phyloP scores from a whole-genome alignment of 768 basidiomycete species.

The Leccinum truebloodii region DNA sequence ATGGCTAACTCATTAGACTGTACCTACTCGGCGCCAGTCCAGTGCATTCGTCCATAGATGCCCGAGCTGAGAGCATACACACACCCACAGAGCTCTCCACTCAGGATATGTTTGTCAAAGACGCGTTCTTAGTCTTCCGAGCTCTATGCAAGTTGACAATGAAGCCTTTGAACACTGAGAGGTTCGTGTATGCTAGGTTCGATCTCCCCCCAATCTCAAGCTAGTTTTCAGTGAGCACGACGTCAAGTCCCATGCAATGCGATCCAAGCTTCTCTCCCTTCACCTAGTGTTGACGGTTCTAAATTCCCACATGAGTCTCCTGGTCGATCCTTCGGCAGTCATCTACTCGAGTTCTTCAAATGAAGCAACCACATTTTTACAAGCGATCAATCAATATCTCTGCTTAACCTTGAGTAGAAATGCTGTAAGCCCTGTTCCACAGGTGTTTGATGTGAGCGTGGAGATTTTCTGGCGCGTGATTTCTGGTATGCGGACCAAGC shows the following conservation, averaged over 20 bases:
- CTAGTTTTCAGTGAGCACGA: constrained; percentile 77
- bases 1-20: constrained; percentile 8
- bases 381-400: constrained; percentile 95
- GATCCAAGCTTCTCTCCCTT: constrained; percentile 91
- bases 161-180: constrained; percentile 94
- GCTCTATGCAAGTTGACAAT: constrained; percentile 97
- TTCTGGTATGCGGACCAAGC: constrained; percentile 90
- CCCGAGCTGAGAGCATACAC: constrained; percentile 21
- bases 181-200: constrained; percentile 47
- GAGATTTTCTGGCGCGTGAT: constrained; percentile 98
- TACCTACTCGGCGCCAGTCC: constrained; percentile 27
- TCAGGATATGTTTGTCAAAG: constrained; percentile 94
- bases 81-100: constrained; percentile 53
- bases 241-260: constrained; percentile 94
- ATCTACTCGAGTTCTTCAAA: constrained; percentile 89
- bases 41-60: constrained; percentile 22
- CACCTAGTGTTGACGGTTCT: constrained; percentile 92
- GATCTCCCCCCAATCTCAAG: constrained; percentile 15
- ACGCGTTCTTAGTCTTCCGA: constrained; percentile 96
- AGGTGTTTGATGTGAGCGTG: constrained; percentile 97
- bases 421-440: constrained; percentile 91
- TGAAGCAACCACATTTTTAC: constrained; percentile 87
- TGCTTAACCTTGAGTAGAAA: constrained; percentile 92
- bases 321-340: constrained; percentile 85
- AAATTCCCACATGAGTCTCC: constrained; percentile 86